These are phyloP conservation scores for Acidomyces sp. DNA, from an alignment of 495 filamentous ascomycete species.

Conservation along the genomic window DNA sequence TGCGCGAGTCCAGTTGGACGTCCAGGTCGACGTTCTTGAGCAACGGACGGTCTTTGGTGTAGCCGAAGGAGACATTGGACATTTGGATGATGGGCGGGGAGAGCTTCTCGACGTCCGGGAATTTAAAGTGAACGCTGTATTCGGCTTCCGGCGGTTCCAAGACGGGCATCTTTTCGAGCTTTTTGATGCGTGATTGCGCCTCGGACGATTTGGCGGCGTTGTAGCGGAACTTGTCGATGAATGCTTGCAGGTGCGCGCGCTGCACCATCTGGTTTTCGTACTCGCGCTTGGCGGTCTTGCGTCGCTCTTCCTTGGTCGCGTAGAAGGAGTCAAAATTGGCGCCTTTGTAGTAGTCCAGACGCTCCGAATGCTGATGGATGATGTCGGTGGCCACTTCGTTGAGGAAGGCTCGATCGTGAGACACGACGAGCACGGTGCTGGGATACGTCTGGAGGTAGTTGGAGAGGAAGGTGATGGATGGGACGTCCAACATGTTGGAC, in stretches of 20 bases:
- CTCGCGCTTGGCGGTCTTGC: conserved; percentile 91
- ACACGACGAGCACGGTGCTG: conserved; percentile 90
- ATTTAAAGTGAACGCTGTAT: conserved; percentile 94
- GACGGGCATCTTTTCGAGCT: conserved; percentile 90
- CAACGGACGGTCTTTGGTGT: conserved; percentile 64
- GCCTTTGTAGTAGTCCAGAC: conserved; percentile 96
- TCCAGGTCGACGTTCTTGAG: conserved; percentile 82
- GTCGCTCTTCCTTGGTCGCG: conserved; percentile 88
- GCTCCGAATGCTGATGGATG: conserved; percentile 93
- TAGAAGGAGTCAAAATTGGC: conserved; percentile 99
- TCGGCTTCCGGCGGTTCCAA: conserved; percentile 83
- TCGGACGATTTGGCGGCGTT: conserved; percentile 98
- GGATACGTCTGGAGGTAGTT: conserved; percentile 92
- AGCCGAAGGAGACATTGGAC: conserved; percentile 83
- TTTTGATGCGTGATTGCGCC: conserved; percentile 97
- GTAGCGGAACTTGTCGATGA: conserved; percentile 99
- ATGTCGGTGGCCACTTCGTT: conserved; percentile 99
- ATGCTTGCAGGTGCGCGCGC: conserved; percentile 80
- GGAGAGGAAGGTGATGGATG: conserved; percentile 96
- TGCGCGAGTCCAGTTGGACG: conserved; percentile 94
- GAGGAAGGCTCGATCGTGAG: conserved; percentile 96
- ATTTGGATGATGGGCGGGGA: conserved; percentile 98
- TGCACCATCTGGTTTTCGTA: conserved; percentile 98
- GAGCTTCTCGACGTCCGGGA: conserved; percentile 95
- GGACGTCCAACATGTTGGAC: conserved; percentile 99